Percentiles rank a stretch among this genome's conserved stretches.
Evolutionary conservation across 2,329 filamentous ascomycete species (phyloP).

Genomic region (Chaetomiaceae sp.): DNA sequence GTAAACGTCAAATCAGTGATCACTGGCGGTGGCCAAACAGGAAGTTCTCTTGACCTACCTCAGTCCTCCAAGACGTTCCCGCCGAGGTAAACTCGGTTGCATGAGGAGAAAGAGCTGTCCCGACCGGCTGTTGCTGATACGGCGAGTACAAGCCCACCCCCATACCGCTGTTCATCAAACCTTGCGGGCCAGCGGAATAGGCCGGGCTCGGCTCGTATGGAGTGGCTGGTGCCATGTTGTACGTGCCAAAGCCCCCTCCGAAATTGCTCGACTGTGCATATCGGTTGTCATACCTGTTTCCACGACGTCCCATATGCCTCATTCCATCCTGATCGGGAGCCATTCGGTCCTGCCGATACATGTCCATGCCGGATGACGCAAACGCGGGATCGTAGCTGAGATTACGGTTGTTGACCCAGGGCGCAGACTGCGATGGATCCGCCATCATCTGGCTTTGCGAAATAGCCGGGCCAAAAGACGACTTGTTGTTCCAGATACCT

Average conservation of each 20-base stretch:
- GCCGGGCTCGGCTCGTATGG: conserved; percentile 26
- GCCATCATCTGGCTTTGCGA: conserved; percentile 26
- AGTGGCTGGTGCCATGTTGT: conserved; percentile 26
- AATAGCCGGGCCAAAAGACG: conserved; percentile 29
- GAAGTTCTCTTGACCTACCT: conserved; percentile 34
- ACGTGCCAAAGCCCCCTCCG: conserved; percentile 32
- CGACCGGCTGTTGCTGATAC: conserved; percentile 52
- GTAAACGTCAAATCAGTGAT: conserved; percentile 6
- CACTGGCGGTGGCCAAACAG: background rate
- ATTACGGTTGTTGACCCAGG: conserved; percentile 44
- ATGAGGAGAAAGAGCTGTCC: conserved; percentile 64
- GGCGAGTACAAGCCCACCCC: conserved; percentile 39
- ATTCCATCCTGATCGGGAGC: conserved; percentile 44
- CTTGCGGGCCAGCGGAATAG: conserved; percentile 22
- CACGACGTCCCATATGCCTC: conserved; percentile 40
- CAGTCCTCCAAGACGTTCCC: conserved; percentile 47
- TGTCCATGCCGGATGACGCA: conserved; percentile 34
- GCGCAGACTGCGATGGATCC: conserved; percentile 34
- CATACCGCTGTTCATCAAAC: conserved; percentile 33
- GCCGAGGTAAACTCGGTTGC: conserved; percentile 66
- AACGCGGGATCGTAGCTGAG: conserved; percentile 36
- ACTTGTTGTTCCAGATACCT: conserved; percentile 51
- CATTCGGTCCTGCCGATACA: conserved; percentile 41
- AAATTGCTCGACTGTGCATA: conserved; percentile 28
- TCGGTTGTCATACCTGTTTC: conserved; percentile 41